Conservation (phyloP, 148 eudicot genomes). For the Salicornia ramosissima region DNA sequence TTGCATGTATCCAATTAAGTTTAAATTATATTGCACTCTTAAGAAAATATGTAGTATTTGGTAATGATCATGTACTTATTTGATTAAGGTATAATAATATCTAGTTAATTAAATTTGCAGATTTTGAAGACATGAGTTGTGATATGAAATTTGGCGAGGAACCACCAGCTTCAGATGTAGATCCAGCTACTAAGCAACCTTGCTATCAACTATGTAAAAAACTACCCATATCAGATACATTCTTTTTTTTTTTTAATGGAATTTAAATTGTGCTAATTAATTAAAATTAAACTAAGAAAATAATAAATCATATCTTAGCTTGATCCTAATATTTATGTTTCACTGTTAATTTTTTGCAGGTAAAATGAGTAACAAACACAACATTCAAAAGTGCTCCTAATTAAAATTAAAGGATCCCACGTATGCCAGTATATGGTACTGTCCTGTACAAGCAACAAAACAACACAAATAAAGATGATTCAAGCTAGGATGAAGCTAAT, state of each 20-base stretch:
- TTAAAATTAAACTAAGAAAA: no score
- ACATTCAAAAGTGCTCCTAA: conserved; percentile 28
- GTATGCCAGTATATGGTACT: neutral
- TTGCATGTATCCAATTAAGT: no score
- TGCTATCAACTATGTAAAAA: conserved; percentile 61
- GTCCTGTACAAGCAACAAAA: neutral
- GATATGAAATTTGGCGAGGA: conserved; percentile 68
- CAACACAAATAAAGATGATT: no score
- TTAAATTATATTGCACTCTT: no score
- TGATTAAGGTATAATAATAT: no score
- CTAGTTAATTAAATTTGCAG: no score
- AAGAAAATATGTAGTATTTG: no score
- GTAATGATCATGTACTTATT: no score
- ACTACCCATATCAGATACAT: neutral
- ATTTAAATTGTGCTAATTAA: no score
- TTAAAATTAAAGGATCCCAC: conserved; percentile 5
- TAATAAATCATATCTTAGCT: neutral
- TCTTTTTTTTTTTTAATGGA: no score
- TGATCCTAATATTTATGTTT: neutral
- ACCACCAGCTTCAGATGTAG: conserved; percentile 45
- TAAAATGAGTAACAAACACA: conserved; percentile 37
- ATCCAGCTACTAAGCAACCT: conserved; percentile 58
- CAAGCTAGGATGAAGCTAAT: no score
- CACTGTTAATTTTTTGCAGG: conserved; percentile 35
- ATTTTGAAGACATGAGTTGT: conserved; percentile 91